Base-by-base conservation (phyloP, 1,284 basidiomycete species). In the Sparassis latifolia region DNA sequence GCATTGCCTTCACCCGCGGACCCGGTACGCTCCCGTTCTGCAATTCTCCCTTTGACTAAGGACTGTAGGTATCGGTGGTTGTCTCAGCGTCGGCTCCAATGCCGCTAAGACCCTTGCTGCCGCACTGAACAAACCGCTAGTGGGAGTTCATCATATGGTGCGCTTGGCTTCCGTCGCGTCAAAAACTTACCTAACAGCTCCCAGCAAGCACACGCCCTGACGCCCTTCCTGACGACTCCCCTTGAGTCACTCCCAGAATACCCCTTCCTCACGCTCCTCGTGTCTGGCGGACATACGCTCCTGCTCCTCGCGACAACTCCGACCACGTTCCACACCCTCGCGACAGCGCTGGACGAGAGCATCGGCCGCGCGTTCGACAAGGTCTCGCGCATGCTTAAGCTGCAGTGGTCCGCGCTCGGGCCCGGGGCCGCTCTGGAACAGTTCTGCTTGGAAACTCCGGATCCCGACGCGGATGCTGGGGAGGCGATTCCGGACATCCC, bases 81-180 rank as follows among this genome's bases (percentile, higher is more conserved):
- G 90, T 64, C 75, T 97, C 4, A 79, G 77, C 32, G 85, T 92
- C 3, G 81, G 84, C 44, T 80, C 84, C 3, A 86, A 86, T 53
- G 82, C 90, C 1, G 92, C 92, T 5, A 90, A 89, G 63, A 80
- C 83, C 0, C 71, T 97, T 1, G 90, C 92, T 0, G 85, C 89
- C 0, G 85, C 82, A 0, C 71, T 82, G 5, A 73, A 77, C 41
- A 89, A 92, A 61, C 93, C 92, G 0, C 56, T 96, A 1, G 79
- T 97, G 5, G 93, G 92, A 3, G 88, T 96, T 2, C 91, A 97
- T 67, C 94, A 97, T 62, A 97, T 97, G 94, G 93, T 91, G 29
- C 45, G 74, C 62, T 33, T 10, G 10, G n/a, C 29, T 29, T 37
- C 35, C 35, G 35, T 12, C 6, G 35, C 12, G 35, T 12, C 12